These are phyloP conservation scores for Botrytis byssoidea DNA, from an alignment of 2,329 filamentous ascomycete genomes.

Conservation along the genomic window DNA sequence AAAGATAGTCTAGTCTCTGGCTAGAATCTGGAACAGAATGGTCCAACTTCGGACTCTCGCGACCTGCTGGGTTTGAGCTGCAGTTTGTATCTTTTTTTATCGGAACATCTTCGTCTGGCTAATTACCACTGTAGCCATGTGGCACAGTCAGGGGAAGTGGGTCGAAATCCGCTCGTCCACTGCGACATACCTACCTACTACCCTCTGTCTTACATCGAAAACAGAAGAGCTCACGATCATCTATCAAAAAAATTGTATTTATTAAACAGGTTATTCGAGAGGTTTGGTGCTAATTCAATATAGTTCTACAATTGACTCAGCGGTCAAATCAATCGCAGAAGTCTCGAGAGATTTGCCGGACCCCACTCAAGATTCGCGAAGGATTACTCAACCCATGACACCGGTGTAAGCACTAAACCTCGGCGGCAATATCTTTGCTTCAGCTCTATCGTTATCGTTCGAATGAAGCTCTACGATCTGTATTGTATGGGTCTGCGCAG, in stretches of 20 bases:
- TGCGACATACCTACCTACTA: too few relatives aligned
- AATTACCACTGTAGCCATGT: not conserved
- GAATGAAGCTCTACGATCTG: not conserved
- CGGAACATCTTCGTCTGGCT: not conserved
- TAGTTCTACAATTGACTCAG: not conserved
- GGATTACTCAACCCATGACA: not conserved
- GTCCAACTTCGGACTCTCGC: not conserved
- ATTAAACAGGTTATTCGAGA: not conserved
- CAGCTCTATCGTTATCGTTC: not conserved
- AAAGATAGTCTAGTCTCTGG: not conserved
- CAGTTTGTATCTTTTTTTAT: too few relatives aligned
- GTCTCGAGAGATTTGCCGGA: not conserved
- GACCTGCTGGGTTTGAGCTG: not conserved
- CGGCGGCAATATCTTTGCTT: not conserved
- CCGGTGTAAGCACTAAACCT: not conserved
- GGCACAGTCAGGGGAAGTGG: not conserved
- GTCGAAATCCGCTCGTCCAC: too few relatives aligned
- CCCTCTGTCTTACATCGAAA: not conserved
- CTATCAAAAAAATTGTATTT: not conserved
- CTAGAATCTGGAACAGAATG: not conserved
- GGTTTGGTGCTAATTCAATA: not conserved
- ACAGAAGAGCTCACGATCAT: not conserved
- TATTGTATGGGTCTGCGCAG: not conserved
- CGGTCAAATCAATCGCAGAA: not conserved
- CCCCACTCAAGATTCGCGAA: not conserved